phyloP scores from a whole-genome alignment of 2,329 filamentous ascomycete genomes.

The Aspergillus cejpii region DNA sequence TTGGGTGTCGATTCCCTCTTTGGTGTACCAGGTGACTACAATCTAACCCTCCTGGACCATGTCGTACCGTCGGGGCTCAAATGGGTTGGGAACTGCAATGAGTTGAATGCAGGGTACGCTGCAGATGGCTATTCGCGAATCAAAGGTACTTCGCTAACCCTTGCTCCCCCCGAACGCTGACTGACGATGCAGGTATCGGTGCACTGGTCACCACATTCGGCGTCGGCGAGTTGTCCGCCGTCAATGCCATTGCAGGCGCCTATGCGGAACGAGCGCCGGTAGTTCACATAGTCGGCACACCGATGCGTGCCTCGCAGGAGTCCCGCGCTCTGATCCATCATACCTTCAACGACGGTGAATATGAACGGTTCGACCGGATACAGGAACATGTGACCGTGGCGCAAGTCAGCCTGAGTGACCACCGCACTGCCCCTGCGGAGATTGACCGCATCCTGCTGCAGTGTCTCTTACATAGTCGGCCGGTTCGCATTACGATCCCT shows the following conservation, averaged over 20 bases:
- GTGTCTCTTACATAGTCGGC: slow-evolving; percentile 49
- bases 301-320: slow-evolving; percentile 42
- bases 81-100: slow-evolving; percentile 64
- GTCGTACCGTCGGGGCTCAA: slow-evolving; percentile 52
- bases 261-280: slow-evolving; percentile 67
- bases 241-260: slow-evolving; percentile 67
- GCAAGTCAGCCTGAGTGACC: slow-evolving; percentile 43
- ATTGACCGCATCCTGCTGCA: slow-evolving; percentile 48
- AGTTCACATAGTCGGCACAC: slow-evolving; percentile 54
- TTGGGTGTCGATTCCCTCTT: slow-evolving; percentile 60
- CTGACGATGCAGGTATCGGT: slow-evolving; percentile 10
- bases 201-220: slow-evolving; percentile 41
- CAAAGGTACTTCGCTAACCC: slow-evolving; percentile 33
- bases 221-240: slow-evolving; percentile 59
- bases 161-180: not conserved
- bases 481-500: slow-evolving; percentile 51
- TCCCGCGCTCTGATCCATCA: slow-evolving; percentile 52
- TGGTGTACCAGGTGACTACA: slow-evolving; percentile 63
- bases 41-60: slow-evolving; percentile 62
- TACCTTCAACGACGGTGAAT: slow-evolving; percentile 57
- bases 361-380: slow-evolving; percentile 46
- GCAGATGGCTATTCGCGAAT: slow-evolving; percentile 31
- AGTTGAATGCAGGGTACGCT: slow-evolving; percentile 58
- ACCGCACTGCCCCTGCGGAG: slow-evolving; percentile 41
- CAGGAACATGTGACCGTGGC: slow-evolving; percentile 45